Evolutionary conservation across 495 filamentous ascomycete species (phyloP), one percentile per base, ranked within the genome.

Genomic region (Pseudomonodictys pantanalensis): DNA sequence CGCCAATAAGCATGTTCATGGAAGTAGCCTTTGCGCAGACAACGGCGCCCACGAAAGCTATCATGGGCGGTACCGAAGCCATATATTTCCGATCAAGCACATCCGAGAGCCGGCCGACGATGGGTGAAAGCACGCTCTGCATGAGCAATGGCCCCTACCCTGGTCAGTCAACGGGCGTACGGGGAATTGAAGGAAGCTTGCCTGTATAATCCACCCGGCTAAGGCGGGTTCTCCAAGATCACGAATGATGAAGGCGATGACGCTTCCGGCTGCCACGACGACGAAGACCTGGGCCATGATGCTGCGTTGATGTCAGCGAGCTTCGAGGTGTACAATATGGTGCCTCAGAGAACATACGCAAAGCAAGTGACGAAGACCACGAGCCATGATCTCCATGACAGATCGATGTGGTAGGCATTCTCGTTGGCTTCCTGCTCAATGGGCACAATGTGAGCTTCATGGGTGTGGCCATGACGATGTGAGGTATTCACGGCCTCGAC

Each of bases 31-130:
- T 78, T n/a, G 80, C 81, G 12, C 77, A 82, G 8, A 82, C 65
- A 18, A 79, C 69, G 4, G 79, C 76, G 18, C 81, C 79, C 2
- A 76, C 71, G 29, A 81, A 81, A 5, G 79, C 79, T 38, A 83
- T 72, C 0, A 79, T 60, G 2, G 79, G 78, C 2, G 77, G 80
- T 0, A 78, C 58, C 0, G 75, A 65, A 0, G 80, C 77, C 7
- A 82, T 64, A 45, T 74, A 79, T 56, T 81, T 81, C 15, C 79
- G 68, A 46, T 81, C 79, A 0, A 82, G 59, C 4, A 81, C 77
- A 60, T 83, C 79, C 3, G 79, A 82, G 20, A 83, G 72, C 9
- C 79, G 75, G 8, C 79, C 79, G 1, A 82, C 69, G 46, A 81
- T 73, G 6, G 79, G 80, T 0, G 77, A 82, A 3, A 83, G 71